A percentile compares a stretch with the other conserved stretches of the same genome.
These are phyloP conservation scores for Crucihimalaya himalaica DNA, from an alignment of 345 rosid genomes.

Conservation along the genomic window DNA sequence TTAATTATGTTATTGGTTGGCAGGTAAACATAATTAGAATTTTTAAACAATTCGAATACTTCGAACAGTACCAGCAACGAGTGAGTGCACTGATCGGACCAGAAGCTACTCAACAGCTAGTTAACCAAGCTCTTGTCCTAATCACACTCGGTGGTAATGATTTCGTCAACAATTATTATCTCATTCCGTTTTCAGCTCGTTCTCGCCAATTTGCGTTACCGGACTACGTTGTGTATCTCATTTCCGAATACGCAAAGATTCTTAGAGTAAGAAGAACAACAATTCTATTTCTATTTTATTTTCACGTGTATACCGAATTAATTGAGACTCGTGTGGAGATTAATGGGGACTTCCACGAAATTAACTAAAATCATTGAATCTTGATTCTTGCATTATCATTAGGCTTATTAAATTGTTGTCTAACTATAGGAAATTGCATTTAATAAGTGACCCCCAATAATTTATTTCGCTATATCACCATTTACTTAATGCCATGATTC, in stretches of 20 bases:
- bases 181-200: slow-evolving; percentile 82
- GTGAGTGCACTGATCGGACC: slow-evolving; percentile 61
- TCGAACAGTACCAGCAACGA: slow-evolving; percentile 69
- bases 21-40: slow-evolving; percentile 85
- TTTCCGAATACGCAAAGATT: slow-evolving; percentile 77
- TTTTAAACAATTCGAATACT: slow-evolving; percentile 55
- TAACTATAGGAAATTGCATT: slow-evolving; percentile 21
- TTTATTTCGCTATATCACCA: slow-evolving; percentile 6
- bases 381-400: background rate
- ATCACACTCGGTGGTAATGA: slow-evolving; percentile 93
- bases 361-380: background rate
- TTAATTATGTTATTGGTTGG: slow-evolving; percentile 13
- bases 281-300: background rate
- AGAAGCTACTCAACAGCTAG: slow-evolving; percentile 53
- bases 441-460: slow-evolving; percentile 35
- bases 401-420: slow-evolving; percentile 10
- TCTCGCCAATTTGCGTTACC: slow-evolving; percentile 77
- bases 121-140: slow-evolving; percentile 67
- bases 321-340: background rate
- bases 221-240: slow-evolving; percentile 62
- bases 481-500: slow-evolving; percentile 24
- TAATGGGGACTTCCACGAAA: background rate
- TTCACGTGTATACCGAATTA: background rate
- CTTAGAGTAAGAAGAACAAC: slow-evolving; percentile 47
- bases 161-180: slow-evolving; percentile 86